Base-by-base conservation (phyloP, 148 eudicot genomes). In the Talinum fruticosum region DNA sequence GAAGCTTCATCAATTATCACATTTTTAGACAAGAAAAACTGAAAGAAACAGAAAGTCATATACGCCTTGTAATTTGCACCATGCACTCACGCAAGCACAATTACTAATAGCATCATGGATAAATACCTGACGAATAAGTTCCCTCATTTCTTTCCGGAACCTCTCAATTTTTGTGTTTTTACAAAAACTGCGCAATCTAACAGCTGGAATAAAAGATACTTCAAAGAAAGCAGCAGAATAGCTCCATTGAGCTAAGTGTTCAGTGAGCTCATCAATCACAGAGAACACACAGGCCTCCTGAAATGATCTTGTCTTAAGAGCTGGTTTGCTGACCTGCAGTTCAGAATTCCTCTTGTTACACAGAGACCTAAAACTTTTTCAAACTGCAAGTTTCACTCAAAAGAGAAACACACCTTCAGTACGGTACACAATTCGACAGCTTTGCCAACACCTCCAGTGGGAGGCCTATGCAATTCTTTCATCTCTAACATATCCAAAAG, bases 241-340 rank as follows among this genome's bases (percentile, higher is more conserved):
- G 86, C 99, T 93, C 97, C 97, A 96, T 44, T 93, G 94, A 78
- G 97, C 88, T 75, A 96, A 86, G 89, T 93, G 99, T 75, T 93
- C 97, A 36, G 91, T 87, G 51, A 96, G 89, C 83, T 93, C 97
- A 77, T 96, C 97, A 74, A 90, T 86, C 77, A 96, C 97, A 80
- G 92, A 80, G 75, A 86, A 80, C 61, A 93, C 93, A 79, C 95
- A 96, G 65, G 97, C 92, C 85, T 96, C 99, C 74, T 96, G 99
- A 74, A 93, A 96, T 53, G 93, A 80, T 33, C 91, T 82, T 15
- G 99, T 93, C 85, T 91, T 96, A 33, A 96, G 73, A 61, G 86
- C 82, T 47, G 84, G 79, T 80, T 96, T 93, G 78, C 87, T 89
- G 59, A 96, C 97, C 99, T 96, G 88, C 73, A 75, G 78, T 26